Conservation (phyloP, 108 stramenopile species). For the Skeletonema marinoi region DNA sequence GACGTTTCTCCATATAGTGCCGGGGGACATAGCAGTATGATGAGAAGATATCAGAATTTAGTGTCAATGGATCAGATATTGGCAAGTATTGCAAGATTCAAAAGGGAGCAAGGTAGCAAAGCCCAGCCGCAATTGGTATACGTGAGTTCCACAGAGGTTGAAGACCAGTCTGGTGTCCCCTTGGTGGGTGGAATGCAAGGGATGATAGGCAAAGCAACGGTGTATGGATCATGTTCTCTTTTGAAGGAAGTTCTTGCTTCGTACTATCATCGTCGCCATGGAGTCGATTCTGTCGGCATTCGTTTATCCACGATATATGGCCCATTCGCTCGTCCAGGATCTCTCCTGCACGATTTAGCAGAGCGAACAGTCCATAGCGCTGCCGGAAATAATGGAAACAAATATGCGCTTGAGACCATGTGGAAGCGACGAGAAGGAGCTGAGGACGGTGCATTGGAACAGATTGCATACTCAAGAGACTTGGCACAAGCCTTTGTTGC, state of each 20-base stretch:
- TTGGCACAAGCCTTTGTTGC: conserved; percentile 40
- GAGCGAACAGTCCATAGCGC: conserved; percentile 40
- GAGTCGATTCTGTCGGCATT: conserved; percentile 38
- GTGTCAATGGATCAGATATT: conserved; percentile 50
- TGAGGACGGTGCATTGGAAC: conserved; percentile 21
- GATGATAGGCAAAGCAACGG: conserved; percentile 15
- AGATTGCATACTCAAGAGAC: conserved; percentile 36
- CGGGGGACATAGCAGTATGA: conserved; percentile 33
- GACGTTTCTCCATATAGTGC: conserved; percentile 33
- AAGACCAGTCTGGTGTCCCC: conserved; percentile 36
- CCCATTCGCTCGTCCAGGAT: conserved; percentile 44
- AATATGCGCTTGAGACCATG: conserved; percentile 28
- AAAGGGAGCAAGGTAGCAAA: not conserved
- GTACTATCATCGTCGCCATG: conserved; percentile 46
- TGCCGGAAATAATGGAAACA: conserved; percentile 24
- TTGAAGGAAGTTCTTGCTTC: conserved; percentile 51
- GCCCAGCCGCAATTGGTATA: conserved; percentile 39
- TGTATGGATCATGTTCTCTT: conserved; percentile 40
- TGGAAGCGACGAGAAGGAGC: conserved; percentile 34
- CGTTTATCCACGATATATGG: conserved; percentile 41
- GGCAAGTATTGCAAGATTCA: conserved; percentile 15
- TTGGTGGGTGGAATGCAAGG: not conserved
- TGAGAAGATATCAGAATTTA: conserved; percentile 54
- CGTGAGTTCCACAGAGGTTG: conserved; percentile 43
- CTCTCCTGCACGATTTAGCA: conserved; percentile 41